phyloP scores from a whole-genome alignment of 2,329 filamentous ascomycete species.

The Fusarium sp. region DNA sequence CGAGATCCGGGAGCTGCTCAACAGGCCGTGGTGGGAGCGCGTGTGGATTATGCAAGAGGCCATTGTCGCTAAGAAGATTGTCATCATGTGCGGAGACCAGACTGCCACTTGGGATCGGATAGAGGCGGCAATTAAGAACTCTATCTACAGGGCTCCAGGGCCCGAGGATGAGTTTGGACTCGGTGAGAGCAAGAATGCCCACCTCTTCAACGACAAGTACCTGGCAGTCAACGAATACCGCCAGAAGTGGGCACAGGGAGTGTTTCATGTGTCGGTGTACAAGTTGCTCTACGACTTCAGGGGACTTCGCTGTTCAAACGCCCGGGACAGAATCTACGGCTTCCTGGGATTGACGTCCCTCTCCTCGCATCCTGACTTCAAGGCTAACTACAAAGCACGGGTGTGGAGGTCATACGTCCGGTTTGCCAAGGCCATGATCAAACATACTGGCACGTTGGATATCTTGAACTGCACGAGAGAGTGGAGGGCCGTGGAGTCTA shows the following conservation, averaged over 20 bases:
- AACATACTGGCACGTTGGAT: neutral
- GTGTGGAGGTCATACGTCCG: neutral
- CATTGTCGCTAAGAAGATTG: neutral
- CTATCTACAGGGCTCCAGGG: neutral
- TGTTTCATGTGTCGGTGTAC: neutral
- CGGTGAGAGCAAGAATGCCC: neutral
- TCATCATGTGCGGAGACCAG: neutral
- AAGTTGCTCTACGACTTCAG: neutral
- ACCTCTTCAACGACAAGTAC: neutral
- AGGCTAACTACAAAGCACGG: neutral
- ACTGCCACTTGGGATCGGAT: neutral
- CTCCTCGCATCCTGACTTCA: neutral
- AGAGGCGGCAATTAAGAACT: neutral
- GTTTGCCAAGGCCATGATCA: neutral
- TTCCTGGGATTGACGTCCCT: neutral
- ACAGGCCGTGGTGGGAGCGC: neutral
- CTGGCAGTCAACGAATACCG: neutral
- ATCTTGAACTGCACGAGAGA: neutral
- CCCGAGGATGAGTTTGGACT: neutral
- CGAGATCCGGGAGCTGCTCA: neutral
- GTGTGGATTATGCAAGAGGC: neutral
- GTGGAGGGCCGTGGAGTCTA: neutral
- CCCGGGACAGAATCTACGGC: neutral
- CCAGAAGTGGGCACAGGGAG: neutral
- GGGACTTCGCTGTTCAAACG: neutral